These are phyloP conservation scores for Microbotryomycetes sp. DNA, from an alignment of 1,284 basidiomycete genomes.

Conservation along the genomic window DNA sequence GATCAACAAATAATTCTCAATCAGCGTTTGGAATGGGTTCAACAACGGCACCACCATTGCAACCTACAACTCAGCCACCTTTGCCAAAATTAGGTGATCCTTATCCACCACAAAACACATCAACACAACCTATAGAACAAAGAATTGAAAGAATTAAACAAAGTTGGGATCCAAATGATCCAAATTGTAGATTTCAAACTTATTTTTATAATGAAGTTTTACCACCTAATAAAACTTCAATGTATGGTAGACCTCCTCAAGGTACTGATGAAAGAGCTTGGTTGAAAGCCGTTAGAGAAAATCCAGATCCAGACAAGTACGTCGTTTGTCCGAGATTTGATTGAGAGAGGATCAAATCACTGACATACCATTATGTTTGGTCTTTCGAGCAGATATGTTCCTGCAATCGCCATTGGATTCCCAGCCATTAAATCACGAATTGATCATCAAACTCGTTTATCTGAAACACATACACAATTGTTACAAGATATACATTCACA, in stretches of 20 bases:
- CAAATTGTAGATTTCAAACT: conserved; percentile 28
- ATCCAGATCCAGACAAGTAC: conserved; percentile 31
- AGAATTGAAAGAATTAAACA: conserved; percentile 19
- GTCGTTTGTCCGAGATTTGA: neutral
- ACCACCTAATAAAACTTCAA: conserved; percentile 1
- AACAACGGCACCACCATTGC: neutral
- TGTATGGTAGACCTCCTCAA: conserved; percentile 16
- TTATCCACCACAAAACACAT: conserved; percentile 4
- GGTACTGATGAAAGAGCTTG: conserved; percentile 21
- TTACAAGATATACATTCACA: conserved; percentile 21
- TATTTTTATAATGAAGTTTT: conserved; percentile 28
- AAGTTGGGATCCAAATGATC: conserved; percentile 18
- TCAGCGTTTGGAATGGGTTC: neutral
- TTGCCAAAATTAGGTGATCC: conserved; percentile 29
- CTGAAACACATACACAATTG: conserved; percentile 14
- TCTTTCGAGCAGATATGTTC: conserved; percentile 15
- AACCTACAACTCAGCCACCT: neutral
- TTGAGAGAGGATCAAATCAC: neutral
- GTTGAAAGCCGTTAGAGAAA: conserved; percentile 25
- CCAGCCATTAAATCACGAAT: conserved; percentile 20
- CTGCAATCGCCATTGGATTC: conserved; percentile 31
- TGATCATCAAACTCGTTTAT: conserved; percentile 8
- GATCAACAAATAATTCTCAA: neutral
- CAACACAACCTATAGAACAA: conserved; percentile 16
- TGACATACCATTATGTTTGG: too few species aligned